Conservation (phyloP, 2,329 filamentous ascomycete genomes). For the Cadophora luteo-olivacea region DNA sequence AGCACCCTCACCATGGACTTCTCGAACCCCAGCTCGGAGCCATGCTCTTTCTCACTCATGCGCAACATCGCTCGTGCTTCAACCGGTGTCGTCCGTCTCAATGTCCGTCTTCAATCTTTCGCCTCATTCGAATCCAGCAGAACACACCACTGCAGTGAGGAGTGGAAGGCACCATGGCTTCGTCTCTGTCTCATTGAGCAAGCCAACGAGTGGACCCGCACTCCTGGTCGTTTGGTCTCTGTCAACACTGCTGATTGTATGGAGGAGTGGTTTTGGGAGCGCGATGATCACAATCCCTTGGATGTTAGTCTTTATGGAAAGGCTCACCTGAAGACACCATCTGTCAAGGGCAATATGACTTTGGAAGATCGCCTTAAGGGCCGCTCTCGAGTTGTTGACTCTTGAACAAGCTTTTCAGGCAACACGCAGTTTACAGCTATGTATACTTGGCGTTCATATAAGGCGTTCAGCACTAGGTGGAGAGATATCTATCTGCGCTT, state of each 20-base stretch:
- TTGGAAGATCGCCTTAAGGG: neutral
- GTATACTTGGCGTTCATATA: no score
- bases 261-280: constrained; percentile 20
- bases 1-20: constrained; percentile 17
- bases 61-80: constrained; percentile 7
- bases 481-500: no score
- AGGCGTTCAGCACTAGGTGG: no score
- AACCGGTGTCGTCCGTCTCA: constrained; percentile 7
- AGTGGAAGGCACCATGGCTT: neutral
- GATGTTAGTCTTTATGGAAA: neutral
- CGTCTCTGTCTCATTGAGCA: neutral
- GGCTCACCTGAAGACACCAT: neutral
- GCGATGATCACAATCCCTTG: neutral
- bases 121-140: neutral
- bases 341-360: neutral
- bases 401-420: no score
- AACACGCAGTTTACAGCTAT: no score
- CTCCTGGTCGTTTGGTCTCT: neutral
- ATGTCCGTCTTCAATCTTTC: constrained; percentile 1
- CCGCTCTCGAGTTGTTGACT: neutral
- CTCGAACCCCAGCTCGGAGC: neutral
- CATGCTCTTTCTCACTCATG: neutral
- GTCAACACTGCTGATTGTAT: neutral
- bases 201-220: constrained; percentile 1
- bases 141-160: neutral